These are phyloP conservation scores for Sungouiozyma ichnusensis DNA, from an alignment of 805 yeast genomes.

Conservation along the genomic window DNA sequence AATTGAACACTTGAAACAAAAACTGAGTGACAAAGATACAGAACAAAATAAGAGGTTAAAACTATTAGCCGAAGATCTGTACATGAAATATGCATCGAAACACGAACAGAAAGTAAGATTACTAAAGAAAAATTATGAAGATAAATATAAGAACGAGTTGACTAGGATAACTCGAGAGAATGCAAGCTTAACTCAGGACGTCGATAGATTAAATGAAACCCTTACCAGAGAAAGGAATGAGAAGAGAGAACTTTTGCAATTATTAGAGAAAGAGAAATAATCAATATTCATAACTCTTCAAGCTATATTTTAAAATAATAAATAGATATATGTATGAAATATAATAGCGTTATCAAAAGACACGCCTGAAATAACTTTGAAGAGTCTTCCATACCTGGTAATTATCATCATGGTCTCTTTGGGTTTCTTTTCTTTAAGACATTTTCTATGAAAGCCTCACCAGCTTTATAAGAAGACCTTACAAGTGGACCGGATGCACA, in stretches of 20 bases:
- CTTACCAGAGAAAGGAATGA: conserved; percentile 45
- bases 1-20: conserved; percentile 26
- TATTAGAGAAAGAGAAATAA: conserved; percentile 32
- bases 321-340: not conserved
- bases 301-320: not conserved
- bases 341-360: conserved; percentile 1
- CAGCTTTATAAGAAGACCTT: conserved; percentile 94
- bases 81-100: conserved; percentile 64
- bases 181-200: conserved; percentile 38
- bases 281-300: not conserved
- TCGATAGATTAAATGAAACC: conserved; percentile 40
- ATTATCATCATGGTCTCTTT: not conserved
- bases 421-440: conserved; percentile 61
- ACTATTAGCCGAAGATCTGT: conserved; percentile 57
- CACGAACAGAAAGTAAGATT: conserved; percentile 63
- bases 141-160: conserved; percentile 39
- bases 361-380: not conserved
- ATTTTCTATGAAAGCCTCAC: conserved; percentile 94
- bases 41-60: conserved; percentile 47
- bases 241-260: conserved; percentile 44
- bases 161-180: conserved; percentile 35
- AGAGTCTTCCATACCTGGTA: not conserved
- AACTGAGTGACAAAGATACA: conserved; percentile 32
- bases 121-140: conserved; percentile 48
- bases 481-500: conserved; percentile 98